Evolutionary conservation across 371 early-diverging fungal species (phyloP), one percentile per base, ranked within the genome.

Genomic region (Actinomortierella ambigua): DNA sequence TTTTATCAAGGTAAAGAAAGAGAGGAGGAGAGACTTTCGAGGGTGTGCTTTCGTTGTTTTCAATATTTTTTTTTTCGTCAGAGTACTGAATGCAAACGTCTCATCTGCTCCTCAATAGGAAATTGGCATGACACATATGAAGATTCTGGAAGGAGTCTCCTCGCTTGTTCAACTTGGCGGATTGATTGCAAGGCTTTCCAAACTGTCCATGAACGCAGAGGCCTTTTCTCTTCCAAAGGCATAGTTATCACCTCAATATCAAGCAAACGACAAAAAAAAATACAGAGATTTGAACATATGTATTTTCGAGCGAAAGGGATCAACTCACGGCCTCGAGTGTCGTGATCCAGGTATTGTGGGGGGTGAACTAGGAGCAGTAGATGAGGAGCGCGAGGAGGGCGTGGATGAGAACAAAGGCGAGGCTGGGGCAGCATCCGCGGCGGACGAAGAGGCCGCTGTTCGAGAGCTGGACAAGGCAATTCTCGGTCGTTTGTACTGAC

Each of bases 101-200:
- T n/a, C n/a, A n/a, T n/a, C n/a, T n/a, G n/a, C n/a, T n/a, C n/a
- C n/a, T n/a, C n/a, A n/a, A 24, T 76, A 93, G 86, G 93, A 94
- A 76, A 95, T 95, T 63, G 96, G 95, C 9, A 60, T 83, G 50
- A 87, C 90, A 13, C 95, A 96, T 55, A 91, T 95, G 91, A 81
- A 87, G 55, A 86, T 93, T 54, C 73, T 95, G 53, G 95, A 95
- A 55, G 96, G 96, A 18, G 84, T 88, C 43, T 85, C 87, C 46
- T 84, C 89, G 17, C 75, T 91, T 17, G 79, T 95, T n/a, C 96
- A 95, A 77, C 77, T 96, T 22, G 81, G 86, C 27, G 95, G 91
- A 11, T 69, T 96, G 57, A 82, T 90, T 1, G 91, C 91, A 3
- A 78, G 90, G 43, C 84, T 96, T 26, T 86, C 82, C 53, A 79